Base-by-base conservation (phyloP, 2,329 filamentous ascomycete species). In the Elsinoe necatrix region DNA sequence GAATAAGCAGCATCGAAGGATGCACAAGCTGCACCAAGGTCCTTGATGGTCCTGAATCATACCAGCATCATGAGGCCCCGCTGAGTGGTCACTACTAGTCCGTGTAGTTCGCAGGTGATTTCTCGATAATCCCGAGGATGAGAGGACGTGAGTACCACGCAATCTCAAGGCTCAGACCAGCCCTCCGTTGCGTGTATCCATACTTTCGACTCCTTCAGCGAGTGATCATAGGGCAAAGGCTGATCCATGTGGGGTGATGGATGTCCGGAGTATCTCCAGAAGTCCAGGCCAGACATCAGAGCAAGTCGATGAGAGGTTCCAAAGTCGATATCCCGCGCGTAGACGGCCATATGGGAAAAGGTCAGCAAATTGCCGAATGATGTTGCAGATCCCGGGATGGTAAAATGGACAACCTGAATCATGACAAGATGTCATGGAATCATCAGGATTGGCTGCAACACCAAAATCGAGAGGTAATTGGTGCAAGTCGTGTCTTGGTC, bases 1-100 rank as follows among this genome's bases (percentile, higher is more conserved):
- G 29, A 7, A 35, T 20, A 52, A 52, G 48, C 48, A 52, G 43
- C 25, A 48, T 48, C 43, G 18, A 48, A 48, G 43, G 9, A 34
- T 18, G 34, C 48, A 52, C 48, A 52, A 52, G 48, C 48, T 52
- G 48, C 31, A 23, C 31, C 48, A 52, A 52, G 34, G 31, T 5
- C 29, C 47, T 51, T 37, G 11, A 5, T 14, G n/a, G 6, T n/a
- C 39, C 39, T 43, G 39, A 43, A 21, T 43, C 39, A 43, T 20
- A 4, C 12, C 39, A 23, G 16, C n/a, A 9, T 43, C n/a, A n/a
- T 43, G 7, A 43, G 39, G 39, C 39, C 21, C 39, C 18, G 21
- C 39, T 16, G 7, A 43, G 39, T 9, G 8, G 8, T 43, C 16
- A 21, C 18, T 8, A 20, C 39, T 9, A 20, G 16, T 43, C 21